Evolutionary conservation across 768 basidiomycete genomes (phyloP).

Genomic region (Mycena pura): DNA sequence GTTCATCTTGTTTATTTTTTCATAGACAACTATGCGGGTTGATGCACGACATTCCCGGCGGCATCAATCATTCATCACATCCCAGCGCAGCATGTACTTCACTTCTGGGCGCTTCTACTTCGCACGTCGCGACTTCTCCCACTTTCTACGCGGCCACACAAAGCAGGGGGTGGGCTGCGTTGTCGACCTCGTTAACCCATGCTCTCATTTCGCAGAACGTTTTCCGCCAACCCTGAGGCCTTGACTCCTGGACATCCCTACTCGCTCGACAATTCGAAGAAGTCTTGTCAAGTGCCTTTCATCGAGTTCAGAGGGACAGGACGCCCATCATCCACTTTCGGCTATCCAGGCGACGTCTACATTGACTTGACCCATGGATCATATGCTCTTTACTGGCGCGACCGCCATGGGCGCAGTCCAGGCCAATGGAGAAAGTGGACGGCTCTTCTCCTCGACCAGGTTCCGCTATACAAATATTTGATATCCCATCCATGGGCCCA

Average conservation of each 20-base stretch:
- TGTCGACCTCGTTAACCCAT: slow-evolving; percentile 4
- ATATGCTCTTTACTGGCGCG: slow-evolving; percentile 27
- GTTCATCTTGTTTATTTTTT: too few species aligned
- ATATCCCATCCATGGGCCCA: slow-evolving; percentile 23
- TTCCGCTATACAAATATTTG: slow-evolving; percentile 25
- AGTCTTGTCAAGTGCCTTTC: slow-evolving; percentile 19
- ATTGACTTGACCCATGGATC: slow-evolving; percentile 19
- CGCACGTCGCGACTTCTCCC: slow-evolving; percentile 1
- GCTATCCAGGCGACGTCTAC: slow-evolving; percentile 26
- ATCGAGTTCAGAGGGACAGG: slow-evolving; percentile 26
- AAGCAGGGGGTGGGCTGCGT: not conserved
- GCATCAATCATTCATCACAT: slow-evolving; percentile 22
- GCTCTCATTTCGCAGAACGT: slow-evolving; percentile 25
- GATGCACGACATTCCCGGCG: too few species aligned
- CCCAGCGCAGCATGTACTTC: slow-evolving; percentile 12
- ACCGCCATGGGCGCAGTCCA: slow-evolving; percentile 17
- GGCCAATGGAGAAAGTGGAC: slow-evolving; percentile 23
- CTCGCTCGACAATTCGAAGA: slow-evolving; percentile 20
- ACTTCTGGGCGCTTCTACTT: slow-evolving; percentile 14
- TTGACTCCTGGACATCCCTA: slow-evolving; percentile 22
- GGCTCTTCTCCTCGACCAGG: slow-evolving; percentile 21
- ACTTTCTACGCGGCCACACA: not conserved
- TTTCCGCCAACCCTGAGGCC: slow-evolving; percentile 19
- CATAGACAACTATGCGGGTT: too few species aligned
- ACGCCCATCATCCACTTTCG: slow-evolving; percentile 18